Evolutionary conservation across 805 yeast species (phyloP), one percentile per base, ranked within the genome.

Genomic region (Sugiyamaella valdiviana): DNA sequence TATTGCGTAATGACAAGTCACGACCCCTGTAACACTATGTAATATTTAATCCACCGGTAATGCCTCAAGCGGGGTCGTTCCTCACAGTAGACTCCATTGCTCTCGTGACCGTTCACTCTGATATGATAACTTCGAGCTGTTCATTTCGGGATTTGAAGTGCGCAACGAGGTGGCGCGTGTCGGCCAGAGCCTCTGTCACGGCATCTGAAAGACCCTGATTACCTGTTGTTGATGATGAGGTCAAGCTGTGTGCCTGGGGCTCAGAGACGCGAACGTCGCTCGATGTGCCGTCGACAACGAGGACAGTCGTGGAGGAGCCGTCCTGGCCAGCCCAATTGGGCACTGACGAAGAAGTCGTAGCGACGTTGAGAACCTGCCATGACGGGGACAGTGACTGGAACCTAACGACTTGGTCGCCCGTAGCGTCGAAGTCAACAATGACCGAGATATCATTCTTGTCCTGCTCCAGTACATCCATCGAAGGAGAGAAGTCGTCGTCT

Each of bases 401-500:
- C n/a, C 53, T 44, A 6, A 54, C 48, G 6, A 69, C 55, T 2
- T 55, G 49, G 15, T 52, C 51, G 14, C 68, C 70, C 17, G 63
- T 50, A 17, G 52, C 62, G 48, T 68, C 69, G 37, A 69, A 57
- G 49, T 69, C 72, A 5, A 68, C 64, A 5, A 68, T 56, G 6
- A 69, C 53, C 0, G 67, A 58, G 2, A 62, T 51, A 41, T 66
- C 68, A 36, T 58, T 63, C 6, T 52, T 51, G 39, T 53, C 51
- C 38, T 62, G 61, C 26, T 66, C 63, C 16, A 58, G 50, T 6
- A 57, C 57, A 40, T 64, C 68, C n/a, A 57, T 43, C n/a, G 64
- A 60, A 14, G 67, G 65, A 7, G 56, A 50, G 51, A 65, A 63
- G 36, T 56, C 60, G 55, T 68, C 72, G 52, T 68, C 72, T 1